Evolutionary conservation across 352 stramenopile species (phyloP).

Genomic region (Pythium sp.): DNA sequence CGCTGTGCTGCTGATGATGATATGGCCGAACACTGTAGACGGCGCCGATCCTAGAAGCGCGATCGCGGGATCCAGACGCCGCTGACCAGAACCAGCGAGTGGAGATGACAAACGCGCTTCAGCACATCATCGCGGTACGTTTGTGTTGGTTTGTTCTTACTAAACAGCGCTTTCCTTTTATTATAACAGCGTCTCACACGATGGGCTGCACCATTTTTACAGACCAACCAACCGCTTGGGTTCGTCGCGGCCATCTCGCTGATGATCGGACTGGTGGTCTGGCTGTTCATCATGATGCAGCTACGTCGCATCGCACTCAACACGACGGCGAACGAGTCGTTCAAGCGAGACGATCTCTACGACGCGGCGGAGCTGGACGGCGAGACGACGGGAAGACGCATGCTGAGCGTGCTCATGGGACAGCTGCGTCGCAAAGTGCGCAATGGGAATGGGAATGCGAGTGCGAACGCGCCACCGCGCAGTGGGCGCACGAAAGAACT

Average conservation of each 20-base stretch:
- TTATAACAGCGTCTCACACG: background rate
- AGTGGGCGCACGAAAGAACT: conserved; percentile 50
- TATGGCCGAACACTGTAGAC: conserved; percentile 23
- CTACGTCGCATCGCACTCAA: conserved; percentile 71
- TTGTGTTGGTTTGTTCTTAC: no score
- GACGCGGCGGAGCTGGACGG: conserved; percentile 52
- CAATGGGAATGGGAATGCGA: conserved; percentile 11
- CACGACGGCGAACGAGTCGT: conserved; percentile 75
- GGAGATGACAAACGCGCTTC: conserved; percentile 39
- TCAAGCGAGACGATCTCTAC: conserved; percentile 77
- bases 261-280: conserved; percentile 59
- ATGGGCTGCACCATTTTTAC: background rate
- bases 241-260: conserved; percentile 67
- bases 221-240: conserved; percentile 63
- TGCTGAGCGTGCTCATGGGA: conserved; percentile 51
- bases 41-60: conserved; percentile 26
- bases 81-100: conserved; percentile 3
- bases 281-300: conserved; percentile 74
- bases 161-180: background rate
- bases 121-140: conserved; percentile 53
- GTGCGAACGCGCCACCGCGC: conserved; percentile 13
- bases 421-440: conserved; percentile 31
- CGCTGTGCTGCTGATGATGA: background rate
- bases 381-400: conserved; percentile 32
- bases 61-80: background rate